Evolutionary conservation across 768 basidiomycete genomes (phyloP), one percentile per base, ranked within the genome.

Genomic region (Pulveroboletus sp.): DNA sequence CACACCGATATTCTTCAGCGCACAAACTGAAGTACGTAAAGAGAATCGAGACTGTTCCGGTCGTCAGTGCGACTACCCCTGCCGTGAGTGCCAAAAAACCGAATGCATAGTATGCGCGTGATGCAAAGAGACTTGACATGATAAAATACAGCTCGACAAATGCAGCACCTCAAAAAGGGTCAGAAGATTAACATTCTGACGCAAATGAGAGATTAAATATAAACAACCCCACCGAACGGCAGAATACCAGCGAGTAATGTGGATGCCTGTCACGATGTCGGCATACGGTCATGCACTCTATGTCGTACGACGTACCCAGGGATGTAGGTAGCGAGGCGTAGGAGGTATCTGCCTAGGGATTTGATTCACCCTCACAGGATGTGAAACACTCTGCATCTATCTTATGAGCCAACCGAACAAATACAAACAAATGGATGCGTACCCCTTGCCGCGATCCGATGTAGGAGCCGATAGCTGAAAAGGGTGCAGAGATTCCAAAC

Each of bases 341-440:
- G 90, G 89, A 1, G 95, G 95, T 48, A 98, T 93, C 66, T 97
- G 95, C n/a, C 94, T 80, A 12, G 95, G 95, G 50, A 97, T 98
- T 49, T 82, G 86, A 57, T 95, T 91, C 28, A 93, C 89, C 51
- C 93, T 77, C 35, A 92, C 88, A 10, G 93, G 94, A 63, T 93
- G 81, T n/a, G 73, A 68, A 49, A 96, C 69, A 27, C 71, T 75
- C 90, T 94, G 54, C 5, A 46, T 38, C 42, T 38, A 18, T 36
- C 49, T 24, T 56, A 43, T 62, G 31, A 49, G 48, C 40, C 36
- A 51, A 41, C 28, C 32, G 14, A 41, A 18, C 30, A 31, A 32
- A 30, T 6, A 21, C 10, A 9, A 31, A 30, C 6, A 38, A 6
- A 15, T 39, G 44, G 17, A 15, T 26, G 64, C 85, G 47, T 69